Evolutionary conservation across 257 asterid genomes (phyloP).

Genomic region (Osmanthus fragrans): DNA sequence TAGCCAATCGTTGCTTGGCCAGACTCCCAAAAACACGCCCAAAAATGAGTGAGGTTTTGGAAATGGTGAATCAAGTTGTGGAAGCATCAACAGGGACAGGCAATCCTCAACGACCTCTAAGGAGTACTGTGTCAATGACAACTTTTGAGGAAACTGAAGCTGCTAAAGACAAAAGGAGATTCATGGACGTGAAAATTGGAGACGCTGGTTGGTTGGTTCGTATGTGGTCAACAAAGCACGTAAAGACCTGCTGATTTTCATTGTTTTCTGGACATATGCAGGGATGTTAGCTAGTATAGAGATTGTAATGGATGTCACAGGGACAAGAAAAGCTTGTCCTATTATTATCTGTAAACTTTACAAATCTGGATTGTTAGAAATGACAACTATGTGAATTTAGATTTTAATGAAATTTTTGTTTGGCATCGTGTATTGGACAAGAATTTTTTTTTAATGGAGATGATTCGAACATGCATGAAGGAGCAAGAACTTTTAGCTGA

Average conservation of each 20-base stretch:
- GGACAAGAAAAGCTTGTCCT: neutral
- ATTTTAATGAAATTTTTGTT: neutral
- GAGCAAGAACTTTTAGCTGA: too few species aligned
- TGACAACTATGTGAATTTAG: neutral
- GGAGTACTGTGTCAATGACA: slow-evolving; percentile 18
- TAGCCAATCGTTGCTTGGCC: slow-evolving; percentile 17
- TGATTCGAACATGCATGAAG: too few species aligned
- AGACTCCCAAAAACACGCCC: slow-evolving; percentile 16
- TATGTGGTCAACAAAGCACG: slow-evolving; percentile 55
- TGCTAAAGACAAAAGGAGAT: neutral
- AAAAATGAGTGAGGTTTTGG: slow-evolving; percentile 68
- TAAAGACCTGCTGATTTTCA: slow-evolving; percentile 31
- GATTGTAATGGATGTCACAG: neutral
- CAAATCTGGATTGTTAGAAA: neutral
- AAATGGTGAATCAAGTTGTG: slow-evolving; percentile 67
- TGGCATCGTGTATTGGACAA: neutral
- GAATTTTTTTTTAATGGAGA: too few species aligned
- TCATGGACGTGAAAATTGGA: slow-evolving; percentile 40
- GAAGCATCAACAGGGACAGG: slow-evolving; percentile 48
- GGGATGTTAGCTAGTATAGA: neutral
- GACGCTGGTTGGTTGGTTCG: slow-evolving; percentile 61
- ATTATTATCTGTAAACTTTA: neutral
- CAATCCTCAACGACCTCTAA: slow-evolving; percentile 55
- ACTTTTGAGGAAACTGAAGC: neutral
- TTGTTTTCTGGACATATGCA: neutral